These are phyloP conservation scores for Fusarium hainanense DNA, from an alignment of 2,329 filamentous ascomycete species.

Conservation along the genomic window DNA sequence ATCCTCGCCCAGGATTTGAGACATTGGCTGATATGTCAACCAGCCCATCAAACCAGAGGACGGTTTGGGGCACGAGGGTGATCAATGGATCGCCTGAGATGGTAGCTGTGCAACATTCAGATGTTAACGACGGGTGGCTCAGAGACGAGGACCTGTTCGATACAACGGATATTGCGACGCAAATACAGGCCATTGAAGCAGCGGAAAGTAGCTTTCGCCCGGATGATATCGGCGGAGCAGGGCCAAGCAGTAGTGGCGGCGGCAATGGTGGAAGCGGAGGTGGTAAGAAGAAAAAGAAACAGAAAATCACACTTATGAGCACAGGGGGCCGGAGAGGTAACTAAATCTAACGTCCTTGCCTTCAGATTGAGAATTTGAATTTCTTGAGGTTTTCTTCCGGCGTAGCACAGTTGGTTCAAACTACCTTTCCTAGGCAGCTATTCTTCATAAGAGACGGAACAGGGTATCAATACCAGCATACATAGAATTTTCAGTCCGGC, in stretches of 20 bases:
- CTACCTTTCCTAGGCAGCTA: not conserved
- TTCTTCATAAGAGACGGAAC: conserved; percentile 7
- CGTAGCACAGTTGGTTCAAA: conserved; percentile 5
- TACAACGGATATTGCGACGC: conserved; percentile 68
- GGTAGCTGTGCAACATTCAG: conserved; percentile 47
- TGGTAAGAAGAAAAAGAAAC: conserved; percentile 75
- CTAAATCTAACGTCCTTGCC: conserved; percentile 35
- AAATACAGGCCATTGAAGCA: conserved; percentile 66
- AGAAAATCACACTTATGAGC: conserved; percentile 79
- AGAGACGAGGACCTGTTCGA: conserved; percentile 80
- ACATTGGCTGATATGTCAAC: conserved; percentile 82
- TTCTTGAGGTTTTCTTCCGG: not conserved
- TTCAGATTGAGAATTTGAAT: conserved; percentile 1
- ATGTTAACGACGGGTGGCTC: conserved; percentile 82
- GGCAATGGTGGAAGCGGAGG: conserved; percentile 50
- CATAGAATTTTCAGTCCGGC: conserved; percentile 2
- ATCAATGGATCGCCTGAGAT: conserved; percentile 70
- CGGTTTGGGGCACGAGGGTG: conserved; percentile 91
- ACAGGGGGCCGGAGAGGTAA: conserved; percentile 67
- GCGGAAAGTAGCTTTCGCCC: conserved; percentile 46
- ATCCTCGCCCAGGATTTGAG: conserved; percentile 70
- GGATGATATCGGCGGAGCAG: conserved; percentile 34
- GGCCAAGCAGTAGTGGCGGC: conserved; percentile 34
- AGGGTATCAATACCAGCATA: conserved; percentile 7
- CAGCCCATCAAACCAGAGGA: conserved; percentile 79